Conservation (phyloP, 1,284 basidiomycete genomes). For the Acaromyces ingoldii region DNA sequence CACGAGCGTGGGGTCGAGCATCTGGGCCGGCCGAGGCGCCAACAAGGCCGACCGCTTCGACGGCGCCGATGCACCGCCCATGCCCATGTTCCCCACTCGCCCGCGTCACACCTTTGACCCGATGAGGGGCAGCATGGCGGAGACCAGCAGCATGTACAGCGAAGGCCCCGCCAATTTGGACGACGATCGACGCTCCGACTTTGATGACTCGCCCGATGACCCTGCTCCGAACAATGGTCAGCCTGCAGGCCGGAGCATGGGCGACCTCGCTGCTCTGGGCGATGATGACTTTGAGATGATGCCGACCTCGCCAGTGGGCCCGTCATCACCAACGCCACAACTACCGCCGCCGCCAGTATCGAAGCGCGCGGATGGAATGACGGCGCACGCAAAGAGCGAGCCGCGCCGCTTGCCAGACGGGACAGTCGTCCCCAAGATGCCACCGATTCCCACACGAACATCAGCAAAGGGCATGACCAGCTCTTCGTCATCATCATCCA, state of each 20-base stretch:
- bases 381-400: background rate
- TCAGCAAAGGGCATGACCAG: background rate
- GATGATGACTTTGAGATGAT: constrained; percentile 1
- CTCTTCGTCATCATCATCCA: constrained; percentile 1
- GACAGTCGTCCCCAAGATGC: constrained; percentile 31
- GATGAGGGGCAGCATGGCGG: constrained; percentile 6
- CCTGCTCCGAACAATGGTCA: too few species aligned
- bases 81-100: too few species aligned
- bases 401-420: constrained; percentile 22
- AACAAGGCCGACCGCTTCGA: background rate
- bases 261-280: too few species aligned
- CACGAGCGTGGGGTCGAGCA: constrained; percentile 32
- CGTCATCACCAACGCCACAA: too few species aligned
- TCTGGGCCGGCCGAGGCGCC: constrained; percentile 33
- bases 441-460: constrained; percentile 21
- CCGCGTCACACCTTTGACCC: constrained; percentile 20
- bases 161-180: constrained; percentile 2
- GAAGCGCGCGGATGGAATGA: background rate
- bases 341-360: too few species aligned
- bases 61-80: background rate
- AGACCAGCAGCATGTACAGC: constrained; percentile 19
- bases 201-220: too few species aligned
- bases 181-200: background rate
- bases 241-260: too few species aligned
- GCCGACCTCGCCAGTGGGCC: too few species aligned